Conservation (phyloP, 805 yeast species). For the Suhomyces prunicola region DNA sequence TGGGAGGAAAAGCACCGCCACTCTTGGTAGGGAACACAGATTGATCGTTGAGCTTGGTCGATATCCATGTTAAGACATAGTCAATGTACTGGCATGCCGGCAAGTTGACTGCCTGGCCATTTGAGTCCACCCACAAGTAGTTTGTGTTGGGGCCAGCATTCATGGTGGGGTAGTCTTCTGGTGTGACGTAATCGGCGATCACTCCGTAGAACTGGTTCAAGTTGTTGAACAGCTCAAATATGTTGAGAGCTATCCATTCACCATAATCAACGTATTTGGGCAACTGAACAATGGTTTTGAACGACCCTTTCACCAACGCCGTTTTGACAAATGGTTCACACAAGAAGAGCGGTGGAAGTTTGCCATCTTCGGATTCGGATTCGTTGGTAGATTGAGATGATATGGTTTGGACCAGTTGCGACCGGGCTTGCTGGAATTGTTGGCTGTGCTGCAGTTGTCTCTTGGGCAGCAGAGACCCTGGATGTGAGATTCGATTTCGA, state of each 20-base stretch:
- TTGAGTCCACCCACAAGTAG: constrained; percentile 83
- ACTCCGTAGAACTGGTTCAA: constrained; percentile 86
- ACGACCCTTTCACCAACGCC: constrained; percentile 93
- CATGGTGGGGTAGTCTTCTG: constrained; percentile 89
- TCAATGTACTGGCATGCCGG: constrained; percentile 95
- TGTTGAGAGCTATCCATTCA: constrained; percentile 94
- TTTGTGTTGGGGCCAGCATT: constrained; percentile 92
- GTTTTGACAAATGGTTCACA: constrained; percentile 93
- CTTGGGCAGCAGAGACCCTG: constrained; percentile 10
- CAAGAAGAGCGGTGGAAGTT: constrained; percentile 58
- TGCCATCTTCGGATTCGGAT: neutral
- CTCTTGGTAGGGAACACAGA: constrained; percentile 86
- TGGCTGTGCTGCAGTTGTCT: constrained; percentile 5
- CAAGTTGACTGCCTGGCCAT: constrained; percentile 72
- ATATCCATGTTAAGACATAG: constrained; percentile 86
- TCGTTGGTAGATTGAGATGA: constrained; percentile 4
- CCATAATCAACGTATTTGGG: constrained; percentile 93
- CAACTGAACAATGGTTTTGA: constrained; percentile 89
- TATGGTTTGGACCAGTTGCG: constrained; percentile 9
- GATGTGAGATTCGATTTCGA: constrained; percentile 9
- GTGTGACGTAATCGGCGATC: constrained; percentile 86
- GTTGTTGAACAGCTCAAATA: constrained; percentile 84
- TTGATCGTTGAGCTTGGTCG: constrained; percentile 84
- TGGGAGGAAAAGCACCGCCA: constrained; percentile 87
- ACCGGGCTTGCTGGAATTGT: constrained; percentile 8